Percentiles rank a stretch among this genome's conserved stretches.
Evolutionary conservation across 148 eudicot genomes (phyloP).

Genomic region (Vaccinium corymbosum): DNA sequence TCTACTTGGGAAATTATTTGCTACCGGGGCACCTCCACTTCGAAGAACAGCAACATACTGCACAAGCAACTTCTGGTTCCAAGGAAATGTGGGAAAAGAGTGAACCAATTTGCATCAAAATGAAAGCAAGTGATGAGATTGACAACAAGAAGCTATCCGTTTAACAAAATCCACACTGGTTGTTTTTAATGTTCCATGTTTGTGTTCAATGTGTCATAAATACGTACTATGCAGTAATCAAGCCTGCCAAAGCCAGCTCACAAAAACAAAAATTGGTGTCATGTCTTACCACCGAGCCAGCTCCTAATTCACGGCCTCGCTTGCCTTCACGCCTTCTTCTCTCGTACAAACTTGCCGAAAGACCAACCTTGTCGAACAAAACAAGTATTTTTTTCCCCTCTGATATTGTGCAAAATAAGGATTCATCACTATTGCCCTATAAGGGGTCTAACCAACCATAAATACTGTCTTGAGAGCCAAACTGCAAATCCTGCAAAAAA

Average conservation of each 20-base stretch:
- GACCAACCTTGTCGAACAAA: not conserved
- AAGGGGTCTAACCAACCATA: constrained; percentile 50
- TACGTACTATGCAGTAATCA: constrained; percentile 1
- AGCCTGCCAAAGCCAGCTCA: not conserved
- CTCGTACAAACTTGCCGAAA: not conserved
- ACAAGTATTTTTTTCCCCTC: not conserved
- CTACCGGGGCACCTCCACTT: no score
- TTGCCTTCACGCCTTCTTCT: not conserved
- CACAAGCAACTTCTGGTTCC: not conserved
- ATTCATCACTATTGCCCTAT: constrained; percentile 17
- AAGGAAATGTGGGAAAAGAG: not conserved
- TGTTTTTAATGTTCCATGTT: not conserved
- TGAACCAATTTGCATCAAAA: not conserved
- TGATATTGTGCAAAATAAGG: not conserved
- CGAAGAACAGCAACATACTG: not conserved
- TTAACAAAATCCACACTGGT: not conserved
- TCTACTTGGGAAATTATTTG: no score
- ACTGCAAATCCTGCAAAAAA: constrained; percentile 53
- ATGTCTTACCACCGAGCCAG: constrained; percentile 2
- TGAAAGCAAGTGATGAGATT: not conserved
- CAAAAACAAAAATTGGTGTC: constrained; percentile 9
- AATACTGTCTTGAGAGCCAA: constrained; percentile 75
- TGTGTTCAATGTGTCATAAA: not conserved
- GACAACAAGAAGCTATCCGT: not conserved
- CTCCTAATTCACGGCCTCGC: not conserved